Conservation (phyloP, 257 asterid genomes). For the Echium plantagineum region DNA sequence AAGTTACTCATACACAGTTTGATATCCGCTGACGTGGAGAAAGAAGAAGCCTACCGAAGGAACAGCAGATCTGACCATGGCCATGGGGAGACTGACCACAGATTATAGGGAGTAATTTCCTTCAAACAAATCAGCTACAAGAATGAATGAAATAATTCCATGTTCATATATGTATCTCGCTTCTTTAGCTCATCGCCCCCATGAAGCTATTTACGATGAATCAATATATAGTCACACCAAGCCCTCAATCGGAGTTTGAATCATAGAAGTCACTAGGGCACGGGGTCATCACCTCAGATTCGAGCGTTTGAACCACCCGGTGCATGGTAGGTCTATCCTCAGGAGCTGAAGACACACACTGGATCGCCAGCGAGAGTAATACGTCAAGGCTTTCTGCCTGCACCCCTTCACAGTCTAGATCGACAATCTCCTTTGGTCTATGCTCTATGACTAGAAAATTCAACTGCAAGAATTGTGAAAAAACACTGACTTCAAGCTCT, state of each 20-base stretch:
- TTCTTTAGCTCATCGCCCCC: constrained; percentile 18
- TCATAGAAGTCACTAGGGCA: constrained; percentile 92
- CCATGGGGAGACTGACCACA: background rate
- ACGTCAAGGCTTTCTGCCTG: constrained; percentile 68
- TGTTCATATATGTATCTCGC: constrained; percentile 13
- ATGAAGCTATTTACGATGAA: constrained; percentile 10
- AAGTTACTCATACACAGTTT: background rate
- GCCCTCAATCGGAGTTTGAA: constrained; percentile 61
- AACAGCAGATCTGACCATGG: background rate
- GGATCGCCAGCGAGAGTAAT: constrained; percentile 64
- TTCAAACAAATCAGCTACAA: constrained; percentile 4
- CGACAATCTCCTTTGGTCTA: constrained; percentile 73
- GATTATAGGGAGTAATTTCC: background rate
- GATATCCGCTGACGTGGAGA: constrained; percentile 9
- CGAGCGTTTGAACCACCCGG: constrained; percentile 78
- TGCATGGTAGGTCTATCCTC: constrained; percentile 97
- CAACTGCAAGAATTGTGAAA: constrained; percentile 37
- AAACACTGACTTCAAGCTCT: background rate
- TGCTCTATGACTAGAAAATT: constrained; percentile 62
- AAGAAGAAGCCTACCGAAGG: background rate
- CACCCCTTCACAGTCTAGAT: constrained; percentile 68
- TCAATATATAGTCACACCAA: constrained; percentile 8
- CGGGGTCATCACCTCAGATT: constrained; percentile 83
- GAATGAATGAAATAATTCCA: constrained; percentile 5
- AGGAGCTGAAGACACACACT: constrained; percentile 70